A percentile compares a stretch with the other conserved stretches of the same genome.
Evolutionary conservation across 768 basidiomycete genomes (phyloP).

Genomic region (Psilocybe cubensis): DNA sequence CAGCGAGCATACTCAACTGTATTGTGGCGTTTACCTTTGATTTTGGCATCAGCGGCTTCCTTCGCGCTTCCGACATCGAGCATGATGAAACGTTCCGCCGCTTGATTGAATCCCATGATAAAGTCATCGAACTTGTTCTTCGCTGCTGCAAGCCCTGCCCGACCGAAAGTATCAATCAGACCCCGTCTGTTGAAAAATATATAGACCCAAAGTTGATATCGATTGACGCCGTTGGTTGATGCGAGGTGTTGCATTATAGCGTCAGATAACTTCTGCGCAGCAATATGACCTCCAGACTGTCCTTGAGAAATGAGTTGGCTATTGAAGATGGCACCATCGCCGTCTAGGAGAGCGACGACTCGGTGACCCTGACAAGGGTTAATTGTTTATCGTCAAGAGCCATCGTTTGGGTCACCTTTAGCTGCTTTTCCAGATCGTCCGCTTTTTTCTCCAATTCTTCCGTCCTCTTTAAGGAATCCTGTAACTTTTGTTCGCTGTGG

Average conservation of each 20-base stretch:
- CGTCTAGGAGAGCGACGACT: constrained; percentile 61
- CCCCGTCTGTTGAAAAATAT: constrained; percentile 69
- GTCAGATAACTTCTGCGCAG: constrained; percentile 52
- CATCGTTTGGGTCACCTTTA: constrained; percentile 33
- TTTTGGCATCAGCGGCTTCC: constrained; percentile 77
- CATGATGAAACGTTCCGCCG: constrained; percentile 66
- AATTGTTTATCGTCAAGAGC: background rate
- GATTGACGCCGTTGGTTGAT: constrained; percentile 35
- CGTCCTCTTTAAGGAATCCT: constrained; percentile 40
- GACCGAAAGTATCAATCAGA: constrained; percentile 52
- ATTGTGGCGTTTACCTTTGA: constrained; percentile 58
- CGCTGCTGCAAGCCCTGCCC: constrained; percentile 37
- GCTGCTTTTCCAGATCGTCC: constrained; percentile 41
- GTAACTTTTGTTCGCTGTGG: constrained; percentile 34
- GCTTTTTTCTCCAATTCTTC: constrained; percentile 41
- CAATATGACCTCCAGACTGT: constrained; percentile 58
- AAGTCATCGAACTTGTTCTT: constrained; percentile 63
- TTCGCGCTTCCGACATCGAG: constrained; percentile 73
- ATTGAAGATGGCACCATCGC: constrained; percentile 66
- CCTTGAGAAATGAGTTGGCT: constrained; percentile 56
- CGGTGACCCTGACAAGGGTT: constrained; percentile 40
- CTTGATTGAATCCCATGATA: constrained; percentile 70
- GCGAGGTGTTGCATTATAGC: constrained; percentile 40
- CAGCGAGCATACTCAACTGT: constrained; percentile 3
- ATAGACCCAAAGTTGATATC: constrained; percentile 63